Percentiles rank a stretch among this genome's conserved stretches.
These are phyloP conservation scores for Camellia japonica DNA, from an alignment of 148 eudicot genomes.

Conservation along the genomic window DNA sequence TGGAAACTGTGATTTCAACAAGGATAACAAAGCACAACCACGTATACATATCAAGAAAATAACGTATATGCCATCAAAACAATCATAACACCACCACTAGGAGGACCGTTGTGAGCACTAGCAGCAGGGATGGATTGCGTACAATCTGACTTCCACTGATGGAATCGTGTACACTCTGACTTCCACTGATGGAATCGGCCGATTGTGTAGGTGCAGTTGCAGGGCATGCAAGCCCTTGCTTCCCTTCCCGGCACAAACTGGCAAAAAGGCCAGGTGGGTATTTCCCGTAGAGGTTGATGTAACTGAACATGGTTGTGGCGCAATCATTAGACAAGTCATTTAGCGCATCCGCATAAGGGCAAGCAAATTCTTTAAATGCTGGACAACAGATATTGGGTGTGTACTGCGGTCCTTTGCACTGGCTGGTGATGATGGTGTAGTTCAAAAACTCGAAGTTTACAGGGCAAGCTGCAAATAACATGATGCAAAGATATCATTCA, in stretches of 20 bases:
- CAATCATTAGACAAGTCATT: slow-evolving; percentile 40
- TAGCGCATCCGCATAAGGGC: slow-evolving; percentile 32
- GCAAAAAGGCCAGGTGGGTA: slow-evolving; percentile 47
- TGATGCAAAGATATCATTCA: not conserved
- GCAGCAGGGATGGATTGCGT: slow-evolving; percentile 7
- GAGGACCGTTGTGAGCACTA: slow-evolving; percentile 7
- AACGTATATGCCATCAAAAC: not conserved
- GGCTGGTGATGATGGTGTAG: slow-evolving; percentile 45
- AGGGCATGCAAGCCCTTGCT: slow-evolving; percentile 36
- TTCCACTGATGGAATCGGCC: not conserved
- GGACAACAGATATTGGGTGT: slow-evolving; percentile 30
- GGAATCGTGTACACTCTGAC: no score
- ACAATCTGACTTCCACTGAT: not conserved
- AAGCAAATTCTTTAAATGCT: slow-evolving; percentile 41
- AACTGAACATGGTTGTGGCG: slow-evolving; percentile 51
- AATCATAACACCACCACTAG: not conserved
- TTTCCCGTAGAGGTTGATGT: slow-evolving; percentile 47
- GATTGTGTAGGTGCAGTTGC: slow-evolving; percentile 19
- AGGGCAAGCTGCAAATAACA: slow-evolving; percentile 43
- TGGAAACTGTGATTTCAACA: not conserved
- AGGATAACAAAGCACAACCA: not conserved
- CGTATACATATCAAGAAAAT: not conserved
- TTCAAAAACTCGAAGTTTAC: slow-evolving; percentile 47
- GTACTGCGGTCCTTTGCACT: slow-evolving; percentile 50
- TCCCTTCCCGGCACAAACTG: slow-evolving; percentile 32